Percentiles rank a stretch among this genome's conserved stretches.
These are phyloP conservation scores for Cryphonectria carpinicola DNA, from an alignment of 2,329 filamentous ascomycete genomes.

Conservation along the genomic window DNA sequence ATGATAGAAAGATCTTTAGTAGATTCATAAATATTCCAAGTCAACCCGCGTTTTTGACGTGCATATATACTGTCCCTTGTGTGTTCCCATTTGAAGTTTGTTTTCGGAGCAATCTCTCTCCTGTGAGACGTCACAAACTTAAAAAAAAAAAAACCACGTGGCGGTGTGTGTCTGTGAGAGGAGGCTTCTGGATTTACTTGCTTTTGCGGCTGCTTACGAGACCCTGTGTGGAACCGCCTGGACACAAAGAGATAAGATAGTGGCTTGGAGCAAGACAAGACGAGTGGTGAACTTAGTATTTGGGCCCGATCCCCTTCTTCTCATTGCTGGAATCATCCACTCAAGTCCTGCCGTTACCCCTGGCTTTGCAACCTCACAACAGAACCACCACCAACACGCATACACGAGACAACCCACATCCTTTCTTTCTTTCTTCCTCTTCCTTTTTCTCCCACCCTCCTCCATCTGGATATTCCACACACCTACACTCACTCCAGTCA, in stretches of 20 bases:
- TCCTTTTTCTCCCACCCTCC: neutral
- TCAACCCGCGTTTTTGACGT: neutral
- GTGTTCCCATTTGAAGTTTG: neutral
- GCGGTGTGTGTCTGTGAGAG: neutral
- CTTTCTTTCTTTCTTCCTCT: neutral
- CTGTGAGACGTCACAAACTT: neutral
- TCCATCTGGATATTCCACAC: neutral
- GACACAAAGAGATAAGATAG: constrained; percentile 24
- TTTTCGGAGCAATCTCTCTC: neutral
- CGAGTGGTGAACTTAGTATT: neutral
- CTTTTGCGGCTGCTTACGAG: neutral
- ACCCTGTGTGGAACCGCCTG: neutral
- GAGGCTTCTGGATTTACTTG: neutral
- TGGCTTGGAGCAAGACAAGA: neutral
- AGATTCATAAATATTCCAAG: constrained; percentile 7
- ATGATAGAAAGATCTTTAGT: constrained; percentile 5
- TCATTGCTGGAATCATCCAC: neutral
- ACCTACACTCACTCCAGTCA: neutral
- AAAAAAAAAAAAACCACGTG: neutral
- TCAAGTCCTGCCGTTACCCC: neutral
- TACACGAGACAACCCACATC: constrained; percentile 8
- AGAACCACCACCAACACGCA: constrained; percentile 5
- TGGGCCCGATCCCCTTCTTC: too few species aligned
- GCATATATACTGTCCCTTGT: neutral
- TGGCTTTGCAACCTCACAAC: neutral